Percentiles rank a stretch among this genome's conserved stretches.
Evolutionary conservation across 148 eudicot species (phyloP).

Genomic region (Persicaria tinctoria): DNA sequence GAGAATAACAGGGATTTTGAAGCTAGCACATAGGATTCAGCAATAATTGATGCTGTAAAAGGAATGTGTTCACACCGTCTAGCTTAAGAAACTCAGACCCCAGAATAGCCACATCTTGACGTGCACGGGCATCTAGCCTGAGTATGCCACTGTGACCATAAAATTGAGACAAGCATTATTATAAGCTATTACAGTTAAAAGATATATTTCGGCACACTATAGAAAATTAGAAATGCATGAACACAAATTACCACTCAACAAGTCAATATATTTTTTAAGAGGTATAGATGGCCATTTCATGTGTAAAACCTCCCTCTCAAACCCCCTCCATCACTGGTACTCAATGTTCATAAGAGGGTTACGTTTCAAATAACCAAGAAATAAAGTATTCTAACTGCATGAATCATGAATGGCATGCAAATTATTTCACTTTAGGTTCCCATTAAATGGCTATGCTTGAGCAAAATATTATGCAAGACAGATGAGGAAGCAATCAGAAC

Average conservation of each 20-base stretch:
- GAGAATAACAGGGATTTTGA: background rate
- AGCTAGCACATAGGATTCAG: background rate
- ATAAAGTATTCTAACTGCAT: too few relatives aligned
- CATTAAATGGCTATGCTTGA: too few relatives aligned
- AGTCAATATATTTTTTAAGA: background rate
- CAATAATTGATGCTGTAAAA: background rate
- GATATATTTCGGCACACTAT: background rate
- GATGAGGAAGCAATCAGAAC: too few relatives aligned
- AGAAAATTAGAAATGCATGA: background rate
- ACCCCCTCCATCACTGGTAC: too few relatives aligned
- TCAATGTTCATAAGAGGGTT: too few relatives aligned
- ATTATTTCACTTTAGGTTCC: too few relatives aligned
- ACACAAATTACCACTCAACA: background rate
- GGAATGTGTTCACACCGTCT: slow-evolving; percentile 48
- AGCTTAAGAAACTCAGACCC: slow-evolving; percentile 84
- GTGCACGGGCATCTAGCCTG: slow-evolving; percentile 85
- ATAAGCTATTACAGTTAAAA: background rate
- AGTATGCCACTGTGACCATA: slow-evolving; percentile 53
- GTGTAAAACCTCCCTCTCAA: too few relatives aligned
- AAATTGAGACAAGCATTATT: background rate
- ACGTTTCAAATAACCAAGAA: too few relatives aligned
- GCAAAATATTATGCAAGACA: too few relatives aligned
- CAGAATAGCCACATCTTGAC: slow-evolving; percentile 82
- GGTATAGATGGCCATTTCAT: background rate
- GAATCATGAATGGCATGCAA: too few relatives aligned